Evolutionary conservation across 2,329 filamentous ascomycete genomes (phyloP).

Genomic region (Aspergillus brasiliensis): DNA sequence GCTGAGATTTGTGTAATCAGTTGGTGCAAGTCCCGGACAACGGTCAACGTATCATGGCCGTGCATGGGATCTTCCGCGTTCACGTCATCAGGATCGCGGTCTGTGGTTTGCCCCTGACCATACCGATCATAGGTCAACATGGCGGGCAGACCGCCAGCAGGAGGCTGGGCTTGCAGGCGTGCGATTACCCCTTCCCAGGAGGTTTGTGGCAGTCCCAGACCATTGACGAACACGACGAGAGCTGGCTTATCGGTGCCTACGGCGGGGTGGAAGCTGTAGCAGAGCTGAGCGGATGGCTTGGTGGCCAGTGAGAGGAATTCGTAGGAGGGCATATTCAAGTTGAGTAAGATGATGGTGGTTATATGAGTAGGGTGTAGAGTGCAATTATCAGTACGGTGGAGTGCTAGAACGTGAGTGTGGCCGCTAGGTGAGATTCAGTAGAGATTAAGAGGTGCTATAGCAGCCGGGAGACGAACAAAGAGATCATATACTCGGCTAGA

Average conservation of each 20-base stretch:
- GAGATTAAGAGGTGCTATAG: no score
- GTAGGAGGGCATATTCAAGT: background rate
- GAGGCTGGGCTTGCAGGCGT: conserved; percentile 19
- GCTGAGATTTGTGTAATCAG: conserved; percentile 45
- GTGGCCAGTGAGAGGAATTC: background rate
- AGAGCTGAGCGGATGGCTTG: conserved; percentile 19
- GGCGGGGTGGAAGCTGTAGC: conserved; percentile 18
- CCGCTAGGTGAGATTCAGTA: no score
- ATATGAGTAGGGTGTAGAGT: no score
- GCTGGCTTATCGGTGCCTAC: conserved; percentile 6
- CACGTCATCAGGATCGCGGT: conserved; percentile 46
- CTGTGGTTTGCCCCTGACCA: conserved; percentile 55
- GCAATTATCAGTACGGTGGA: no score
- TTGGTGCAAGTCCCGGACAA: conserved; percentile 41
- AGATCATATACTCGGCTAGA: no score
- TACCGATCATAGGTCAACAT: conserved; percentile 59
- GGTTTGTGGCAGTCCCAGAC: conserved; percentile 43
- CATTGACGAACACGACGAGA: conserved; percentile 49
- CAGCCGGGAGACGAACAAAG: no score
- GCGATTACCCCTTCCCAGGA: conserved; percentile 42
- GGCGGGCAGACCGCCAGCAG: conserved; percentile 36
- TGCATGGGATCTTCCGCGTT: conserved; percentile 29
- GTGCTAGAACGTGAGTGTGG: no score
- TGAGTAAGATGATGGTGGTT: no score
- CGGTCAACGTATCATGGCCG: background rate